Evolutionary conservation across 148 eudicot genomes (phyloP).

Genomic region (Rhododendron simsii): DNA sequence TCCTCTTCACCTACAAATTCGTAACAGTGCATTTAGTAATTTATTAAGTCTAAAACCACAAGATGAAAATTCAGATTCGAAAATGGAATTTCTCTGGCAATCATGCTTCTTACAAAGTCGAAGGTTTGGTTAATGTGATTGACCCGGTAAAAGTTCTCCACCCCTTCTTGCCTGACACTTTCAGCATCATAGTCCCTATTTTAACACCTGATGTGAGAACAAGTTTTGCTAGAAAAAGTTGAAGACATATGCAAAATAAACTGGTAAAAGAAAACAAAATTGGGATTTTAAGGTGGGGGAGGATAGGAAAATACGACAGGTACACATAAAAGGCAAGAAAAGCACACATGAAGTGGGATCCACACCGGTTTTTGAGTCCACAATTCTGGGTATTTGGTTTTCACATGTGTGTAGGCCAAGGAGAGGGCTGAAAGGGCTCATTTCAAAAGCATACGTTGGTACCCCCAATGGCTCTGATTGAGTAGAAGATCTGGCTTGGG

Average conservation of each 20-base stretch:
- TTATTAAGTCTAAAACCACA: neutral
- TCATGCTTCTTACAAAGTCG: conserved; percentile 61
- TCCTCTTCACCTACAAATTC: conserved; percentile 59
- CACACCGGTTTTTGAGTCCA: neutral
- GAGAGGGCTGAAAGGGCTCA: neutral
- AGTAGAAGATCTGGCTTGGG: neutral
- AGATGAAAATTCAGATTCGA: neutral
- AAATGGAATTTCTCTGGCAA: neutral
- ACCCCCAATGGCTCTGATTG: neutral
- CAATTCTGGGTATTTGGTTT: neutral
- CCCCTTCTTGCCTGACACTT: conserved; percentile 62
- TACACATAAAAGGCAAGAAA: neutral
- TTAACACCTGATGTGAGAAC: neutral
- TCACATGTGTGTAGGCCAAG: neutral
- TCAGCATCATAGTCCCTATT: conserved; percentile 77
- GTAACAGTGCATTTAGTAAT: neutral
- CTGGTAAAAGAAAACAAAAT: neutral
- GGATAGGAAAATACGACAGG: neutral
- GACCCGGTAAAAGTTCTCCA: conserved; percentile 56
- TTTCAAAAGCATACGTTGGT: neutral
- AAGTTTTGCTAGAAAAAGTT: neutral
- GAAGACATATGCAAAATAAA: neutral
- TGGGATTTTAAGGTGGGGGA: neutral
- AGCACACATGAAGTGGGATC: neutral
- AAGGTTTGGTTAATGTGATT: conserved; percentile 68